phyloP scores from a whole-genome alignment of 352 stramenopile genomes.

The Pythium monospermum region DNA sequence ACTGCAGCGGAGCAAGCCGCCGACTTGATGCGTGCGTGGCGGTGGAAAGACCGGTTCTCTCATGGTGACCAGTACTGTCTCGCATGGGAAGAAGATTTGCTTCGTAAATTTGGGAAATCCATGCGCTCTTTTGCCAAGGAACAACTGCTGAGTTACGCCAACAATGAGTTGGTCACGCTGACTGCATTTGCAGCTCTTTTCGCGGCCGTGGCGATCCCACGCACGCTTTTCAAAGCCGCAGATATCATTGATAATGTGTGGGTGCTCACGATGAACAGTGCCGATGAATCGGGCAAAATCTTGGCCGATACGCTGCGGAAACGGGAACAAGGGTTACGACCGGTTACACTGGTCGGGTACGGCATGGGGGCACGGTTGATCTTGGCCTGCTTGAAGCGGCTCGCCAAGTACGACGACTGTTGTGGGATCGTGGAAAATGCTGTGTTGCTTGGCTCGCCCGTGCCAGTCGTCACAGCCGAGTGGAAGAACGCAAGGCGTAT shows the following conservation, averaged over 20 bases:
- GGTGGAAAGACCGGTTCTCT: slow-evolving; percentile 79
- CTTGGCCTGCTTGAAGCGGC: slow-evolving; percentile 85
- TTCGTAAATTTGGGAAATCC: slow-evolving; percentile 71
- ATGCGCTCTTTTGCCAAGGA: slow-evolving; percentile 76
- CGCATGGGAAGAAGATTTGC: slow-evolving; percentile 64
- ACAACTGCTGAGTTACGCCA: slow-evolving; percentile 63
- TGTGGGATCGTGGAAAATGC: slow-evolving; percentile 86
- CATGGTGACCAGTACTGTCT: slow-evolving; percentile 83
- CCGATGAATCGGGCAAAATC: slow-evolving; percentile 67
- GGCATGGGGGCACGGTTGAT: slow-evolving; percentile 88
- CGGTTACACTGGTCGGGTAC: slow-evolving; percentile 87
- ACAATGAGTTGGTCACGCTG: slow-evolving; percentile 68
- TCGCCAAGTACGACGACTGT: slow-evolving; percentile 61
- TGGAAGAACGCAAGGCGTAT: slow-evolving; percentile 69
- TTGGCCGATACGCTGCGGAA: slow-evolving; percentile 61
- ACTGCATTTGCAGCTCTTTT: slow-evolving; percentile 74
- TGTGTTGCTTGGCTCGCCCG: slow-evolving; percentile 79
- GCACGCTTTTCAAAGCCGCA: slow-evolving; percentile 56
- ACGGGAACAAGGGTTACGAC: slow-evolving; percentile 70
- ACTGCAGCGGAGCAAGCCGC: slow-evolving; percentile 13
- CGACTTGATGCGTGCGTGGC: slow-evolving; percentile 58
- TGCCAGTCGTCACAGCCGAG: slow-evolving; percentile 47
- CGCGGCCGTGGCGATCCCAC: slow-evolving; percentile 63
- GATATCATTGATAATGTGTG: slow-evolving; percentile 86
- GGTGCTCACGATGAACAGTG: slow-evolving; percentile 74